Conservation (phyloP, 78 protist genomes). For the Acrasis kona region DNA sequence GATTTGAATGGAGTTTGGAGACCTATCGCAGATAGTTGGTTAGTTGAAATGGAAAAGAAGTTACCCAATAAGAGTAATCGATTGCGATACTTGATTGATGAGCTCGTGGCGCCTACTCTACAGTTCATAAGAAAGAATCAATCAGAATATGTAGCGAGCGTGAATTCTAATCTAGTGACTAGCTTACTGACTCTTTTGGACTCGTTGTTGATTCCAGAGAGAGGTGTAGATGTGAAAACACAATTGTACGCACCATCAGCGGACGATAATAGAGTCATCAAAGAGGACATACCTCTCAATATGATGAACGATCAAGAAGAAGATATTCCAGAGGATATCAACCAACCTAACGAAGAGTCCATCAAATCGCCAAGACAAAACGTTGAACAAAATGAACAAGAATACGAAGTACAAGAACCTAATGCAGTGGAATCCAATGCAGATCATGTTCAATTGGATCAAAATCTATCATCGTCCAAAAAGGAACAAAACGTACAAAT, state of each 20-base stretch:
- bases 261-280: background rate
- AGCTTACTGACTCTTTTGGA: background rate
- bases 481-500: too few relatives aligned
- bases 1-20: constrained; percentile 6
- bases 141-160: constrained; percentile 22
- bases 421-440: background rate
- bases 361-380: too few relatives aligned
- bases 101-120: background rate
- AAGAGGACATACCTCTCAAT: background rate
- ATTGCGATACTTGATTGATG: constrained; percentile 2
- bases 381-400: background rate
- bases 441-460: background rate
- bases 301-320: constrained; percentile 1
- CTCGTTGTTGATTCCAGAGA: constrained; percentile 21
- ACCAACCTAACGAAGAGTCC: too few relatives aligned
- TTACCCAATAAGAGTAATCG: background rate
- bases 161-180: constrained; percentile 5
- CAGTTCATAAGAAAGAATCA: constrained; percentile 18
- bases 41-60: background rate
- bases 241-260: background rate
- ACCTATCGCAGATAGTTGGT: constrained; percentile 5
- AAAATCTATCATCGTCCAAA: background rate
- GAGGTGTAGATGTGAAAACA: constrained; percentile 29
- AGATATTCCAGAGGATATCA: background rate
- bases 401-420: background rate